Conservation (phyloP, 2,329 filamentous ascomycete species). For the Pezicula neosporulosa region DNA sequence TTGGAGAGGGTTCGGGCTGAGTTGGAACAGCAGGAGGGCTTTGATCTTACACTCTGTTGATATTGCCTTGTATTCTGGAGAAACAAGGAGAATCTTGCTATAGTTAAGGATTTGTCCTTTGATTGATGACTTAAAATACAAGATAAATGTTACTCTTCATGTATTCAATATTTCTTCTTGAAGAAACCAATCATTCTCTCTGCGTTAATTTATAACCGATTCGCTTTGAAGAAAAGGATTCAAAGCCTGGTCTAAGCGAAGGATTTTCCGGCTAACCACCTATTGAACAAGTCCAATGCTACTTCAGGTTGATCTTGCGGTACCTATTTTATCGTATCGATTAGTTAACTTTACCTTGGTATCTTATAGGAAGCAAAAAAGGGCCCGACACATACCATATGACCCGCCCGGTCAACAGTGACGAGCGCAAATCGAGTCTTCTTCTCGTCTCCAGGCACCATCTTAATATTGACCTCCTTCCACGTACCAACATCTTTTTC, state of each 20-base stretch:
- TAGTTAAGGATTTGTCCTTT: no score
- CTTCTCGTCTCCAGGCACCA: constrained; percentile 15
- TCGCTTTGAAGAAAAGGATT: no score
- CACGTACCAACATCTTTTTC: constrained; percentile 9
- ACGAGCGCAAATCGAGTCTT: constrained; percentile 20
- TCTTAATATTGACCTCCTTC: constrained; percentile 18
- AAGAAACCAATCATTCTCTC: no score
- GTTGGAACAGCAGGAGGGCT: no score
- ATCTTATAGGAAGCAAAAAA: background rate
- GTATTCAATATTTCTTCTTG: no score
- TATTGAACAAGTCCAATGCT: constrained; percentile 16
- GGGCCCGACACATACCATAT: constrained; percentile 30
- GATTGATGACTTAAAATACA: no score
- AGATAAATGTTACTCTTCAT: no score
- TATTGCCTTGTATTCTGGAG: no score
- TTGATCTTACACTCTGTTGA: no score
- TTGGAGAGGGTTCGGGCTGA: no score
- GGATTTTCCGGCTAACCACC: constrained; percentile 13
- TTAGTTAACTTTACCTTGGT: background rate
- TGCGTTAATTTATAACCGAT: no score
- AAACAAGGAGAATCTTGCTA: no score
- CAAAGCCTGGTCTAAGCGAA: background rate
- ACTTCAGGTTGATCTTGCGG: constrained; percentile 20
- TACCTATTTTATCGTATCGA: constrained; percentile 4
- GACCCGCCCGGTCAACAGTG: constrained; percentile 35